Conservation (phyloP, 2,329 filamentous ascomycete genomes). For the Penicillium italicum region DNA sequence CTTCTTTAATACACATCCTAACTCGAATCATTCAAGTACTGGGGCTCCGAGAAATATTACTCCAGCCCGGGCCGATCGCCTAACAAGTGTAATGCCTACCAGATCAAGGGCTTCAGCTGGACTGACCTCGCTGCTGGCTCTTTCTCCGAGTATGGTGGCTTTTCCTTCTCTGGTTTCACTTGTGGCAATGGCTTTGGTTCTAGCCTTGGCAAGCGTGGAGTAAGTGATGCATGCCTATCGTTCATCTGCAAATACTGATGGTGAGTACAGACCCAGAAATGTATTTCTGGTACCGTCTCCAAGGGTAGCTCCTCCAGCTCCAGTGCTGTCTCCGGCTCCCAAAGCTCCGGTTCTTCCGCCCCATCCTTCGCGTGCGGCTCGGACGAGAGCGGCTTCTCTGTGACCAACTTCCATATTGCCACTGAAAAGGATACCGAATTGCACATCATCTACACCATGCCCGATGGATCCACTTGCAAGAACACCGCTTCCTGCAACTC, state of each 20-base stretch:
- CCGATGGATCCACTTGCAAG: slow-evolving; percentile 76
- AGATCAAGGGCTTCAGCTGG: slow-evolving; percentile 71
- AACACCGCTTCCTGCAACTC: slow-evolving; percentile 66
- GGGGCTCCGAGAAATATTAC: slow-evolving; percentile 55
- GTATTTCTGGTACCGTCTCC: slow-evolving; percentile 47
- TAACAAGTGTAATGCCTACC: slow-evolving; percentile 71
- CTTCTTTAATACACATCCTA: not conserved
- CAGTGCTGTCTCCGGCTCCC: not conserved
- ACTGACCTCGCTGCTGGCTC: slow-evolving; percentile 57
- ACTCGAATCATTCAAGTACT: slow-evolving; percentile 35
- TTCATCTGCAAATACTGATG: slow-evolving; percentile 6
- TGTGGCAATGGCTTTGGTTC: slow-evolving; percentile 57
- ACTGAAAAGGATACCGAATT: slow-evolving; percentile 73
- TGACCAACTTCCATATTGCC: slow-evolving; percentile 68
- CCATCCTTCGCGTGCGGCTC: slow-evolving; percentile 60
- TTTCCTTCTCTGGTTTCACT: slow-evolving; percentile 68
- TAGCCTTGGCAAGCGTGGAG: slow-evolving; percentile 31
- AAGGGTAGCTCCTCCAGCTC: slow-evolving; percentile 46
- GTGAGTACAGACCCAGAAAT: slow-evolving; percentile 48
- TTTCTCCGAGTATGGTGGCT: slow-evolving; percentile 66
- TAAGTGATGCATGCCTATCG: slow-evolving; percentile 37
- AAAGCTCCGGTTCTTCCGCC: slow-evolving; percentile 42
- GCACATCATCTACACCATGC: slow-evolving; percentile 84
- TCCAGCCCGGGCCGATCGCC: slow-evolving; percentile 67
- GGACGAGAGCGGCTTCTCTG: slow-evolving; percentile 63